Percentiles rank a stretch among this genome's conserved stretches.
Evolutionary conservation across 2,329 filamentous ascomycete genomes (phyloP).

Genomic region (Thermomyces lanuginosus): DNA sequence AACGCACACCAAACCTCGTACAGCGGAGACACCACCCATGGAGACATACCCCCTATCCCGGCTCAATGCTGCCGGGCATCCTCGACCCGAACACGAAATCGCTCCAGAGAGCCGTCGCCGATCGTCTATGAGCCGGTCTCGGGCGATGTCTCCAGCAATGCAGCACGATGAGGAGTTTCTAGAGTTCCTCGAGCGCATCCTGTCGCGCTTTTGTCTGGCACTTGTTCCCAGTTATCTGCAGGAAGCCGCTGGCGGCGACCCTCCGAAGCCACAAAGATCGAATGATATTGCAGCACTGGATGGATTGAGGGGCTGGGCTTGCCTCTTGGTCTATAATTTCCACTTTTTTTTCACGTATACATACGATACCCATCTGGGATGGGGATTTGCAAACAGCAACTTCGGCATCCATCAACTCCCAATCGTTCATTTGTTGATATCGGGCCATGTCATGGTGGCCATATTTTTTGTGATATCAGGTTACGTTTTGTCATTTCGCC

Average conservation of each 20-base stretch:
- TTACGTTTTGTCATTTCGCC: conserved; percentile 31
- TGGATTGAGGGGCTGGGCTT: conserved; percentile 28
- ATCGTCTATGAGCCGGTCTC: no score
- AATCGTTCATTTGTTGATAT: conserved; percentile 26
- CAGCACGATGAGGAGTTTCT: conserved; percentile 4
- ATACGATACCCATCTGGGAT: conserved; percentile 24
- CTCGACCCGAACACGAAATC: no score
- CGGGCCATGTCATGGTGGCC: conserved; percentile 32
- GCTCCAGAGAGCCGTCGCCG: no score
- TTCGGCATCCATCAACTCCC: conserved; percentile 26
- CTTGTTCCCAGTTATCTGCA: conserved; percentile 24
- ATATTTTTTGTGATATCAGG: conserved; percentile 35
- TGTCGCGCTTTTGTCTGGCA: conserved; percentile 13
- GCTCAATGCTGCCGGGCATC: no score
- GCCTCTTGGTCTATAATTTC: conserved; percentile 31
- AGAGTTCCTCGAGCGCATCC: conserved; percentile 5
- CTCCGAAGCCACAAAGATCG: conserved; percentile 13
- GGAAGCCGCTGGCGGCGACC: conserved; percentile 16
- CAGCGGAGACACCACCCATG: no score
- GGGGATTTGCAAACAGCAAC: conserved; percentile 26
- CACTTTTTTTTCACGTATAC: conserved; percentile 31
- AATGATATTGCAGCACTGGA: conserved; percentile 27
- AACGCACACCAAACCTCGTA: no score
- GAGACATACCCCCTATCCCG: no score
- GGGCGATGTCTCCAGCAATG: conserved; percentile 4